These are phyloP conservation scores for Salix brachista DNA, from an alignment of 345 rosid genomes.

Conservation along the genomic window DNA sequence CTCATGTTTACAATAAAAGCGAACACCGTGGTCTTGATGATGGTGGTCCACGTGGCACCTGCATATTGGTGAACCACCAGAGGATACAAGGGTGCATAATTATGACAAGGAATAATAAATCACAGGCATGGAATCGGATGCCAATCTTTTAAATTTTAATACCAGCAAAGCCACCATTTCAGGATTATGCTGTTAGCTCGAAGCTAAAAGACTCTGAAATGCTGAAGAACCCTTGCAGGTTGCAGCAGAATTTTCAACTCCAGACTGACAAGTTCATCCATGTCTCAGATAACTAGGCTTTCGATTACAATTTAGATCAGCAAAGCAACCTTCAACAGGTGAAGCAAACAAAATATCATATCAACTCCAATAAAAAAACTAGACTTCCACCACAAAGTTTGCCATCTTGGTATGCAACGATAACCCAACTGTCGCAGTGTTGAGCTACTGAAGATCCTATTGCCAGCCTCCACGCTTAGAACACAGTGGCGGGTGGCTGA, in stretches of 20 bases:
- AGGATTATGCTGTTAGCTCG: background rate
- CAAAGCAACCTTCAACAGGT: too few species aligned
- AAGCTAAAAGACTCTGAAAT: background rate
- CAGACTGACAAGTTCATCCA: background rate
- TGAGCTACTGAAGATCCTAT: background rate
- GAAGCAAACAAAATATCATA: background rate
- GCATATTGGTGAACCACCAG: background rate
- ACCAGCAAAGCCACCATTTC: background rate
- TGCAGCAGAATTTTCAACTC: background rate
- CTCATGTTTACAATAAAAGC: background rate
- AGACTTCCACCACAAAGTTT: background rate
- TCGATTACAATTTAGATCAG: background rate
- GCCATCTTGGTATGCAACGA: background rate
- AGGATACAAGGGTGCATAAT: background rate
- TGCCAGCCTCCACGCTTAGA: background rate
- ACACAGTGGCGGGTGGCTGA: background rate
- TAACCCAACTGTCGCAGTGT: too few species aligned
- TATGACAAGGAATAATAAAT: background rate
- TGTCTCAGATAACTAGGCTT: background rate
- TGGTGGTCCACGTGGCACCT: background rate
- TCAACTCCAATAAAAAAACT: background rate
- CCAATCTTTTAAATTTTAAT: background rate
- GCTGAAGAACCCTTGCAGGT: background rate
- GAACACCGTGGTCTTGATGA: background rate
- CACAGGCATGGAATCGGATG: conserved; percentile 10